A percentile compares a stretch with the other conserved stretches of the same genome.
Evolutionary conservation across 108 stramenopile genomes (phyloP).

Genomic region (Phaeodactylum tricornutum): DNA sequence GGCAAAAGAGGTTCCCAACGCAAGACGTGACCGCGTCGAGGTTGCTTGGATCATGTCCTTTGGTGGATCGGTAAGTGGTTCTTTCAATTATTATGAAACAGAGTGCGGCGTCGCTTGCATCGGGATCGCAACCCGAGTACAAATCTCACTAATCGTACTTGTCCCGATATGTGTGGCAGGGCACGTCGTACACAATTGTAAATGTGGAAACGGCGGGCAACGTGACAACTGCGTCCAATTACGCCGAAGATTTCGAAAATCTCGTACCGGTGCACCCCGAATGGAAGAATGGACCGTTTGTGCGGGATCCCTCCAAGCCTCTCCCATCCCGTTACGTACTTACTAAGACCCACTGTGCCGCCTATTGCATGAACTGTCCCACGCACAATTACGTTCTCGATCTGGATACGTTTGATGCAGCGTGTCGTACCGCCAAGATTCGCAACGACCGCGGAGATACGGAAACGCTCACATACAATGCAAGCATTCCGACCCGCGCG

Average conservation of each 20-base stretch:
- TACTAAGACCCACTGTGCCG: slow-evolving; percentile 64
- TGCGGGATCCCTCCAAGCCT: not conserved
- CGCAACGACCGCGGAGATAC: slow-evolving; percentile 7
- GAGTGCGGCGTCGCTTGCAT: no score
- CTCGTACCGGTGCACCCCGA: slow-evolving; percentile 1
- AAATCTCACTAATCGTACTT: no score
- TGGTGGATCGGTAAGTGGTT: not conserved
- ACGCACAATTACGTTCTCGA: slow-evolving; percentile 33
- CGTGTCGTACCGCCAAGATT: slow-evolving; percentile 6
- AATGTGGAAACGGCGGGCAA: slow-evolving; percentile 1
- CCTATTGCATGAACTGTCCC: slow-evolving; percentile 25
- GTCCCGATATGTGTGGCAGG: no score
- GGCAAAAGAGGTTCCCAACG: no score
- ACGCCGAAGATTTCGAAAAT: not conserved
- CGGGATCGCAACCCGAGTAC: no score
- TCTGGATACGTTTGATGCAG: slow-evolving; percentile 5
- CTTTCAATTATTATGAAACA: no score
- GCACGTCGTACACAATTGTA: slow-evolving; percentile 8
- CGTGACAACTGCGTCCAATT: slow-evolving; percentile 5
- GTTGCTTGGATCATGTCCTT: not conserved
- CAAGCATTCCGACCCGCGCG: slow-evolving; percentile 18
- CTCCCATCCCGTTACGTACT: slow-evolving; percentile 17
- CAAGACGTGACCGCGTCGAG: no score
- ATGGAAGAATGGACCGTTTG: slow-evolving; percentile 1
- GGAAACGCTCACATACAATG: slow-evolving; percentile 13